phyloP scores from a whole-genome alignment of 2,329 filamentous ascomycete species.

The Calonectria fujianensis region DNA sequence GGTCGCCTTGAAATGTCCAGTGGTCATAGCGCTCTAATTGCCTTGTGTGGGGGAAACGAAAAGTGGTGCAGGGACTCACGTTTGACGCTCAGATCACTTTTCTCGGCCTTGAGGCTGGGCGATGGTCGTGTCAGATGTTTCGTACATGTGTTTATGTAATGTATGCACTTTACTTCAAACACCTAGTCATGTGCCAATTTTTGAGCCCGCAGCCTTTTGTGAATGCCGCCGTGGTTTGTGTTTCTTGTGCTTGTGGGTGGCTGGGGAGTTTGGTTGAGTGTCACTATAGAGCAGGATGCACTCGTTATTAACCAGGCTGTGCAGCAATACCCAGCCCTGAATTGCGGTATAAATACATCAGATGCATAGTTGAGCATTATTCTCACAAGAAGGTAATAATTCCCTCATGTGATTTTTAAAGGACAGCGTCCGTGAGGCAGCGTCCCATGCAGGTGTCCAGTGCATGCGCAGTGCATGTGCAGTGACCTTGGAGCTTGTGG shows the following conservation, averaged over 20 bases:
- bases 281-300: background rate
- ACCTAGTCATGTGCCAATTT: background rate
- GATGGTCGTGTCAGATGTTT: background rate
- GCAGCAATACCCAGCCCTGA: background rate
- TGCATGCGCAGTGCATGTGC: background rate
- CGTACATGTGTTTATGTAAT: background rate
- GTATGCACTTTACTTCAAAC: background rate
- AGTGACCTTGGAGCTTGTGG: slow-evolving; percentile 10
- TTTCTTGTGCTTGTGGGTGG: background rate
- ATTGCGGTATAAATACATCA: background rate
- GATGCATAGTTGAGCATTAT: background rate
- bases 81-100: background rate
- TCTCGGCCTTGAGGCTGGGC: background rate
- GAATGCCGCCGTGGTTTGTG: background rate
- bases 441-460: background rate
- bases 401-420: background rate
- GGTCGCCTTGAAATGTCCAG: background rate
- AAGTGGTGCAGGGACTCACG: background rate
- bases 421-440: slow-evolving; percentile 6
- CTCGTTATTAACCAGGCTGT: too few relatives aligned
- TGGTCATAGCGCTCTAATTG: background rate
- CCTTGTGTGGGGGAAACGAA: background rate
- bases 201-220: background rate
- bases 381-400: background rate
- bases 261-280: background rate